Conservation (phyloP, 331 rosid genomes). For the Acacia pycnantha region DNA sequence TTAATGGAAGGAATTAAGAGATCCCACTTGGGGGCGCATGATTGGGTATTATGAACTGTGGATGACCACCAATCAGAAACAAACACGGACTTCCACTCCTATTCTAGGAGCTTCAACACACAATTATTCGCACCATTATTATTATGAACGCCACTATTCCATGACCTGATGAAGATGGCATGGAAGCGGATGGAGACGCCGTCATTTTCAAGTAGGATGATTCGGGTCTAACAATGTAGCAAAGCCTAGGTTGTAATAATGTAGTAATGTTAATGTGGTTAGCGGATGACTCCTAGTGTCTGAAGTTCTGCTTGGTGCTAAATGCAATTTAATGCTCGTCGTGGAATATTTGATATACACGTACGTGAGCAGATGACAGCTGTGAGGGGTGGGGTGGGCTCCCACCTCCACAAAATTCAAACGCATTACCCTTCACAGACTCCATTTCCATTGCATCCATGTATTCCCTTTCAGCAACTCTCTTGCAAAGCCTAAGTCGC, state of each 20-base stretch:
- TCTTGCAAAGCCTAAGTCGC: slow-evolving; percentile 31
- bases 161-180: neutral
- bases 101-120: neutral
- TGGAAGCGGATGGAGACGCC: neutral
- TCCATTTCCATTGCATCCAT: neutral
- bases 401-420: too few relatives aligned
- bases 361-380: slow-evolving; percentile 25
- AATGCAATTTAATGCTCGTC: too few relatives aligned
- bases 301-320: neutral
- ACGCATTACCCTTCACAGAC: too few relatives aligned
- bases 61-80: neutral
- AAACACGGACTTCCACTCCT: neutral
- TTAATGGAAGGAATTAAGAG: neutral
- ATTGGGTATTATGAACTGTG: neutral
- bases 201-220: neutral
- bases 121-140: neutral
- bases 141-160: neutral
- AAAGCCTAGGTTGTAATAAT: neutral
- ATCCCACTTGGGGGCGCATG: neutral
- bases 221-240: neutral
- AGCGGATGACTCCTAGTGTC: too few relatives aligned
- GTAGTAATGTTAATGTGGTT: too few relatives aligned
- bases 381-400: neutral
- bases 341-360: neutral
- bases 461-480: neutral